A percentile compares a stretch with the other conserved stretches of the same genome.
Conservation (phyloP, 2,329 filamentous ascomycete species). For the Cladorrhinum sp. region DNA sequence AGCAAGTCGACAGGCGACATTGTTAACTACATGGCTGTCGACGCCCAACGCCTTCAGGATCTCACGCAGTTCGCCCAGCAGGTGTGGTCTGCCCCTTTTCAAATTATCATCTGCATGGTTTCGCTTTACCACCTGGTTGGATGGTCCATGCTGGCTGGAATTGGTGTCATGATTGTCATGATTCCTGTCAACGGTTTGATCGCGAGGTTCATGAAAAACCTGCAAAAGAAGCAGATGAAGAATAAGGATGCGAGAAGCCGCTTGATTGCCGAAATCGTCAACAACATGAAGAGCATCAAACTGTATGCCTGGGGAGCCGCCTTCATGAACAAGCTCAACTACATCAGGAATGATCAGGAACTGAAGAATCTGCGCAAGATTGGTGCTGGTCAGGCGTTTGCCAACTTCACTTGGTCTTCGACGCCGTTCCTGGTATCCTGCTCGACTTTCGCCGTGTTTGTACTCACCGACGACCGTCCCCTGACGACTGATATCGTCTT, state of each 20-base stretch:
- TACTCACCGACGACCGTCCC: constrained; percentile 75
- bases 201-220: constrained; percentile 84
- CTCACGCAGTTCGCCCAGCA: constrained; percentile 94
- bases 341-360: constrained; percentile 92
- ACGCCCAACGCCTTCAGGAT: constrained; percentile 92
- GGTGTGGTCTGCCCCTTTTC: constrained; percentile 94
- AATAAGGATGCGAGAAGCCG: constrained; percentile 94
- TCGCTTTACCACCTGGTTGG: constrained; percentile 95
- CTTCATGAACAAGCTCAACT: constrained; percentile 96
- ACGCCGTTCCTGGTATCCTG: constrained; percentile 98
- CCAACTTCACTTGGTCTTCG: constrained; percentile 97
- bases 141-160: constrained; percentile 90
- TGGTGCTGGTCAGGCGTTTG: constrained; percentile 86
- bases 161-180: constrained; percentile 95
- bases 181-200: constrained; percentile 93
- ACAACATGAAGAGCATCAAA: constrained; percentile 99
- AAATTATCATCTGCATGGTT: constrained; percentile 92
- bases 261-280: constrained; percentile 94
- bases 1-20: constrained; percentile 94
- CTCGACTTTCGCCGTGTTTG: constrained; percentile 92
- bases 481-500: constrained; percentile 95
- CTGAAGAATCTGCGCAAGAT: constrained; percentile 95
- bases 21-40: constrained; percentile 99
- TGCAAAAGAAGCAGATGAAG: constrained; percentile 98
- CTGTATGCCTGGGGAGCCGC: constrained; percentile 96